Conservation (phyloP, 2,329 filamentous ascomycete genomes). For the Cordyceps militaris region DNA sequence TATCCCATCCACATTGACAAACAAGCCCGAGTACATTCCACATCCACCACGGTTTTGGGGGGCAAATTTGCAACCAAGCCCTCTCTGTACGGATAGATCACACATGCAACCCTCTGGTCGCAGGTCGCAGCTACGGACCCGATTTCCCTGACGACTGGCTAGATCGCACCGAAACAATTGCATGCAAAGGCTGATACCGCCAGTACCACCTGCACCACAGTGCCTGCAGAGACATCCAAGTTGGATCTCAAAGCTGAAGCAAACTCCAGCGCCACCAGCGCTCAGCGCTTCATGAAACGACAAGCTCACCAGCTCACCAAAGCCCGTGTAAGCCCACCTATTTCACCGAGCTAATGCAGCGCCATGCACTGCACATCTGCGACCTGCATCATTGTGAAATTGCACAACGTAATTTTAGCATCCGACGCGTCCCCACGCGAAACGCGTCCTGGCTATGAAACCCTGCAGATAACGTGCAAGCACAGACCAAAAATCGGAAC, state of each 20-base stretch:
- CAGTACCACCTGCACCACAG: background rate
- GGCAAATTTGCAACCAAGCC: background rate
- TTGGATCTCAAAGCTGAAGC: background rate
- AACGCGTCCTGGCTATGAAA: background rate
- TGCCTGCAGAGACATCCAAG: background rate
- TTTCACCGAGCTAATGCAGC: background rate
- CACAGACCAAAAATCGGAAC: background rate
- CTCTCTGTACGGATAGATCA: background rate
- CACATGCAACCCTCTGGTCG: background rate
- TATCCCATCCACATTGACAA: too few relatives aligned
- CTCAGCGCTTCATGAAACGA: constrained; percentile 5
- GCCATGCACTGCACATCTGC: background rate
- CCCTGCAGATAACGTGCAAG: background rate
- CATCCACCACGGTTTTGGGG: too few relatives aligned
- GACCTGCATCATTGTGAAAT: constrained; percentile 9
- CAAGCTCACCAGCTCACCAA: background rate
- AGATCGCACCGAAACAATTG: too few relatives aligned
- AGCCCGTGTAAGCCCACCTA: background rate
- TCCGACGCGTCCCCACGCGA: background rate
- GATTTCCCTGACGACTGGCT: background rate
- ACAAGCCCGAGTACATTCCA: too few relatives aligned
- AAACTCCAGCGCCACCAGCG: background rate
- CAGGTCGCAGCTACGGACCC: background rate
- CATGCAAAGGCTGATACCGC: background rate
- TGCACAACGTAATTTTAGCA: constrained; percentile 8